Evolutionary conservation across 306 rosid genomes (phyloP), one percentile per base, ranked within the genome.

Genomic region (barrel medic (Medicago truncatula)): DNA sequence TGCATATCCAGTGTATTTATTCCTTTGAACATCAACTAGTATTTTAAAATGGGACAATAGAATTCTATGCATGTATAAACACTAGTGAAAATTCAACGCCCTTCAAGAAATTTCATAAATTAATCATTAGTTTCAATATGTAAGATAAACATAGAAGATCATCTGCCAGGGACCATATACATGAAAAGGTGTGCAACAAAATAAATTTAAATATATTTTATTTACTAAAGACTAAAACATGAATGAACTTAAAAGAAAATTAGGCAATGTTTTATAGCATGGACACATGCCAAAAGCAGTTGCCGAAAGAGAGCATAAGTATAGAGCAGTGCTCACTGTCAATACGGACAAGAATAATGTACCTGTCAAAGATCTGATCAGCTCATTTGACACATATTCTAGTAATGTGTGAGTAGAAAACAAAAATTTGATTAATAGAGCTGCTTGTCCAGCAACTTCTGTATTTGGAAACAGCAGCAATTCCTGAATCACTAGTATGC

Each of bases 341-440:
- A 23, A 47, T 14, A 57, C 14, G 20, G 78, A 60, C n/a, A 70
- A 46, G 44, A 23, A 43, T 40, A 28, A 77, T 7, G 59, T 84
- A 93, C 97, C 97, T 85, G 98, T 93, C 87, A 91, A 81, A 80
- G 96, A 95, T 78, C 98, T 95, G 72, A 95, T 92, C 83, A 95
- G 88, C 88, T 92, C 98, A 79, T 95, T 92, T 56, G 98, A 95
- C 47, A 90, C 98, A 31, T 92, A 95, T 85, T 95, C 98, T 84
- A 87, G 97, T 49, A 95, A 90, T 1, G 98, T 95, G 82, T 92
- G 98, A 83, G 93, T 95, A 60, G 98, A 95, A 80, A 95, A 95
- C 85, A 95, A 86, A 87, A 89, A 85, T 34, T 88, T 90, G 82
- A 92, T 90, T 80, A 95, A 88, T 74, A 89, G 78, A 36, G 98